Percentiles rank a stretch among this genome's conserved stretches.
Evolutionary conservation across 495 filamentous ascomycete genomes (phyloP).

Genomic region (Poronia punctata): DNA sequence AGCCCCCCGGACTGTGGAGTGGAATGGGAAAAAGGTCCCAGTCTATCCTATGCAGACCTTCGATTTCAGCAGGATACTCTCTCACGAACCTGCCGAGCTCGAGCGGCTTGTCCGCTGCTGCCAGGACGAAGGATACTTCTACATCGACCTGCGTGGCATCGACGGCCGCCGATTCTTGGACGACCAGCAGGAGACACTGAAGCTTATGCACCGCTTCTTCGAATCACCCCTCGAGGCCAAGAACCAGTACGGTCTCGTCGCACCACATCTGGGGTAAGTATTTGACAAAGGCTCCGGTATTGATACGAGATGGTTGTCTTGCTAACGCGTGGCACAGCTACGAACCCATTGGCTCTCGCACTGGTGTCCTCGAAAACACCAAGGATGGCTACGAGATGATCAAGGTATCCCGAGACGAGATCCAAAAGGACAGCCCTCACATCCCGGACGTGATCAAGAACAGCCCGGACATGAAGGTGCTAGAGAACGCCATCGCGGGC

Average conservation of each 20-base stretch:
- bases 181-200: slow-evolving; percentile 40
- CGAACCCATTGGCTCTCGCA: slow-evolving; percentile 44
- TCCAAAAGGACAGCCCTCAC: slow-evolving; percentile 37
- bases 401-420: slow-evolving; percentile 45
- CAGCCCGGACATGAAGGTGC: slow-evolving; percentile 36
- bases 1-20: slow-evolving; percentile 36
- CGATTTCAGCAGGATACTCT: slow-evolving; percentile 40
- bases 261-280: slow-evolving; percentile 35
- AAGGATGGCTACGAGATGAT: slow-evolving; percentile 51
- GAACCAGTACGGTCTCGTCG: slow-evolving; percentile 43
- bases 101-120: slow-evolving; percentile 44
- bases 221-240: slow-evolving; percentile 40
- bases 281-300: slow-evolving; percentile 3
- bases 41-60: slow-evolving; percentile 44
- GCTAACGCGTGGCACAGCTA: no score
- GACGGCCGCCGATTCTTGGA: slow-evolving; percentile 41
- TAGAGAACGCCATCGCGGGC: slow-evolving; percentile 40
- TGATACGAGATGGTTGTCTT: no score
- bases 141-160: slow-evolving; percentile 45
- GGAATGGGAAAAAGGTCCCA: slow-evolving; percentile 46
- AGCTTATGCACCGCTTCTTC: slow-evolving; percentile 49
- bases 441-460: slow-evolving; percentile 43
- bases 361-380: slow-evolving; percentile 40
- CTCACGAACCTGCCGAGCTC: slow-evolving; percentile 40
- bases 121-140: slow-evolving; percentile 48